These are phyloP conservation scores for Annona cherimola DNA, from an alignment of 164 flowering plant species.

Conservation along the genomic window DNA sequence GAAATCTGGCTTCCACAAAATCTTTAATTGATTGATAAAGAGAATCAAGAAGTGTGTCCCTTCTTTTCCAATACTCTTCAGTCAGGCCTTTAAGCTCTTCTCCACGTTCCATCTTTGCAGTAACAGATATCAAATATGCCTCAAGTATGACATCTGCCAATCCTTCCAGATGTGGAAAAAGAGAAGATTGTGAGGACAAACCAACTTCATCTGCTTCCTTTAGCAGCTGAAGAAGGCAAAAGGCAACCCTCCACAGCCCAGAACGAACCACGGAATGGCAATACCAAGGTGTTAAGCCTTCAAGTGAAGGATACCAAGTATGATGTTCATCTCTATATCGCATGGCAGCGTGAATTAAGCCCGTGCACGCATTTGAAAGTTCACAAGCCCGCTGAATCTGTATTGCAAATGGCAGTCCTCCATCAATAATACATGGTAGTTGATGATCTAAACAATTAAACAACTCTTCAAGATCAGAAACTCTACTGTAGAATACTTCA, in stretches of 20 bases:
- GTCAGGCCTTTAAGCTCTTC: constrained; percentile 64
- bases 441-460: constrained; percentile 63
- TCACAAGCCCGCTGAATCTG: constrained; percentile 74
- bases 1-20: constrained; percentile 36
- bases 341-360: constrained; percentile 50
- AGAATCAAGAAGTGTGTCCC: constrained; percentile 69
- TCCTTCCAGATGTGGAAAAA: constrained; percentile 53
- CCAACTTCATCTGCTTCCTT: constrained; percentile 47
- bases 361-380: constrained; percentile 67
- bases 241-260: constrained; percentile 82
- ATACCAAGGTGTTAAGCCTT: constrained; percentile 85
- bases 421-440: constrained; percentile 44
- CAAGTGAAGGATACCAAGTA: constrained; percentile 85
- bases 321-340: constrained; percentile 63
- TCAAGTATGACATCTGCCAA: constrained; percentile 68
- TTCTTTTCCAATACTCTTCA: constrained; percentile 59
- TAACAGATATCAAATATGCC: constrained; percentile 65
- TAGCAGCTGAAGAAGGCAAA: constrained; percentile 61
- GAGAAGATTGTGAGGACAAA: constrained; percentile 38
- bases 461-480: constrained; percentile 77
- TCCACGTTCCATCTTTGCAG: constrained; percentile 69
- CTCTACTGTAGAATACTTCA: constrained; percentile 93
- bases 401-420: constrained; percentile 38
- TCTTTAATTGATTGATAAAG: constrained; percentile 60
- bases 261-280: constrained; percentile 61